phyloP scores from a whole-genome alignment of 2,329 filamentous ascomycete species.

The Exophiala calicioides region DNA sequence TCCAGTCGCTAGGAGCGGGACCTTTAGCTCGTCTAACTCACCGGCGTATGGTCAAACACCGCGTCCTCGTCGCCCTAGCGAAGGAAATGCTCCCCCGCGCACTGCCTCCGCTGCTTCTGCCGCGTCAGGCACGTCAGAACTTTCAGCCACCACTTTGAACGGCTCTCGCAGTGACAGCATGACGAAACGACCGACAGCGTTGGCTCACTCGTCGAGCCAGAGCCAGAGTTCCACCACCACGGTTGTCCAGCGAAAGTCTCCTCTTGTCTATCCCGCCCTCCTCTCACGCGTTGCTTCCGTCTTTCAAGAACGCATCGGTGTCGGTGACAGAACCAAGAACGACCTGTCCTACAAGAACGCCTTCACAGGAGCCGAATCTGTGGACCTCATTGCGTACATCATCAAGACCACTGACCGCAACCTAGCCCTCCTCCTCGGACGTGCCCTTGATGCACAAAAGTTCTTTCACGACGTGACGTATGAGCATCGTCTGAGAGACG shows the following conservation, averaged over 20 bases:
- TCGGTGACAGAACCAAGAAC: constrained; percentile 91
- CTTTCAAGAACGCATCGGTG: constrained; percentile 83
- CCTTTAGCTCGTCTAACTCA: constrained; percentile 29
- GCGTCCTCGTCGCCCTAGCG: constrained; percentile 45
- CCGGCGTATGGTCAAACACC: constrained; percentile 31
- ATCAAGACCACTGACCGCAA: constrained; percentile 97
- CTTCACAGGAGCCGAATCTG: constrained; percentile 92
- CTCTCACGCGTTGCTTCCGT: constrained; percentile 91
- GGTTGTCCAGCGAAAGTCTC: constrained; percentile 68
- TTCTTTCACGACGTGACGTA: constrained; percentile 99
- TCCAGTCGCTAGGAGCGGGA: constrained; percentile 21
- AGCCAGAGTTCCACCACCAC: constrained; percentile 61
- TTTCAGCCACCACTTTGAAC: constrained; percentile 61
- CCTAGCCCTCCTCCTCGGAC: constrained; percentile 82
- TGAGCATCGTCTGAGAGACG: constrained; percentile 91
- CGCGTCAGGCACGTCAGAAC: constrained; percentile 23
- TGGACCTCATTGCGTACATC: constrained; percentile 93
- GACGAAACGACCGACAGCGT: constrained; percentile 56
- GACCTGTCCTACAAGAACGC: constrained; percentile 95
- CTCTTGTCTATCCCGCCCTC: constrained; percentile 89
- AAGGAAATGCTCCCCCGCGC: constrained; percentile 51
- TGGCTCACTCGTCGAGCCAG: constrained; percentile 56
- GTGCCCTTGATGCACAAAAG: constrained; percentile 93
- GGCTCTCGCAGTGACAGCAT: constrained; percentile 59
- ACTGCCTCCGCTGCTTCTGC: constrained; percentile 90